A percentile compares a stretch with the other conserved stretches of the same genome.
phyloP scores from a whole-genome alignment of 768 basidiomycete genomes.

The Tricholoma terreum region DNA sequence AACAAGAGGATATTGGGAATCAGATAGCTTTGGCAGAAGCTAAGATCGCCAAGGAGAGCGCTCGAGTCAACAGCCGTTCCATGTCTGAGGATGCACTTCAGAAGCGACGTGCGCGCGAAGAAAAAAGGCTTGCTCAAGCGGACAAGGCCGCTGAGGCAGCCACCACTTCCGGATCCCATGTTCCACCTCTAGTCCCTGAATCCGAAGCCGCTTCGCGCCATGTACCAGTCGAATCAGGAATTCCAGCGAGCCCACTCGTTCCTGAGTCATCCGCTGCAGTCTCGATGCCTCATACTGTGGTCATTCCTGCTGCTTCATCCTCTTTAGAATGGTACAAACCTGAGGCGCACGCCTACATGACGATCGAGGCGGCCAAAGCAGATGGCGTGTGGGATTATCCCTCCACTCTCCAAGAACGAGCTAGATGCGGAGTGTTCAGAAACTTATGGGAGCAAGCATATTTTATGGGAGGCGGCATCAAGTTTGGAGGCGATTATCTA shows the following conservation, averaged over 20 bases:
- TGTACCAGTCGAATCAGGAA: background rate
- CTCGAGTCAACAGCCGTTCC: slow-evolving; percentile 30
- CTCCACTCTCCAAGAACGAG: slow-evolving; percentile 56
- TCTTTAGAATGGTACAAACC: slow-evolving; percentile 68
- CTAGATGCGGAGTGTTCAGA: slow-evolving; percentile 76
- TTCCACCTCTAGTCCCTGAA: slow-evolving; percentile 6
- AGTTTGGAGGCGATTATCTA: slow-evolving; percentile 94
- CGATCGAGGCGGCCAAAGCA: slow-evolving; percentile 55
- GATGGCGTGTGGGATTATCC: slow-evolving; percentile 83
- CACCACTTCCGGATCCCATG: slow-evolving; percentile 1
- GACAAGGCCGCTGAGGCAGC: slow-evolving; percentile 9
- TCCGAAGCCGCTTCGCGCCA: background rate
- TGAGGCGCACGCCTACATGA: slow-evolving; percentile 41
- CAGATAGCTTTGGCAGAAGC: slow-evolving; percentile 50
- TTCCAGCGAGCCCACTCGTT: slow-evolving; percentile 2
- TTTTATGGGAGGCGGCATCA: slow-evolving; percentile 86
- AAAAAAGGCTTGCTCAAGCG: slow-evolving; percentile 31
- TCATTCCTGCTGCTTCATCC: slow-evolving; percentile 64
- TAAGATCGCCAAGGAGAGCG: slow-evolving; percentile 46
- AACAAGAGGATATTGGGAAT: slow-evolving; percentile 41
- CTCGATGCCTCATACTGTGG: slow-evolving; percentile 38
- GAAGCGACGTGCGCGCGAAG: slow-evolving; percentile 73
- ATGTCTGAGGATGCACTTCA: slow-evolving; percentile 61
- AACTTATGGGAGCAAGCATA: slow-evolving; percentile 81
- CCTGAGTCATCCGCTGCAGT: background rate